Evolutionary conservation across 106 monocot species (phyloP).

Genomic region (Iris macrosiphon): DNA sequence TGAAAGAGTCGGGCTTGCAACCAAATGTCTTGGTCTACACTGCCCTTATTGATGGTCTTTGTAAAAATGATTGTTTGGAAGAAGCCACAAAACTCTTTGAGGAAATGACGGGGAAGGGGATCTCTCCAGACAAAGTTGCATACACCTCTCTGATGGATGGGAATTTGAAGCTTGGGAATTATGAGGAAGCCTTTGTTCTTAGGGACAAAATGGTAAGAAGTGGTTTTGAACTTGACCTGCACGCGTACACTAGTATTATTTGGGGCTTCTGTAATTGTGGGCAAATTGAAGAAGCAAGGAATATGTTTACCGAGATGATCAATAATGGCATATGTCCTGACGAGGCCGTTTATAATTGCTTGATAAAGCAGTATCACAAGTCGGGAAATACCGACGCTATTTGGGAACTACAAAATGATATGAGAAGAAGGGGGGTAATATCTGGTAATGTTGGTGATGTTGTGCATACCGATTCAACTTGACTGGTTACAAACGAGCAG

Average conservation of each 20-base stretch:
- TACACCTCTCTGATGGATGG: constrained; percentile 75
- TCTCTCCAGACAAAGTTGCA: constrained; percentile 55
- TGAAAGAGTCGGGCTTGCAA: constrained; percentile 55
- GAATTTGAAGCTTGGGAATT: constrained; percentile 60
- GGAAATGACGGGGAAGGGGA: constrained; percentile 52
- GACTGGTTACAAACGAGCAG: constrained; percentile 1
- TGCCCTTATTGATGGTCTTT: constrained; percentile 74
- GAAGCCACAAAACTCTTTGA: constrained; percentile 57
- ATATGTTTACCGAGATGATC: constrained; percentile 58
- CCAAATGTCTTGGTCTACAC: constrained; percentile 66
- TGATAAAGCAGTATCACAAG: constrained; percentile 56
- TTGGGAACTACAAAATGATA: constrained; percentile 46
- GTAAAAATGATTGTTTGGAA: constrained; percentile 46
- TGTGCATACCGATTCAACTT: constrained; percentile 4
- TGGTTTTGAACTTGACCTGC: constrained; percentile 59
- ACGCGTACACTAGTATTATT: constrained; percentile 63
- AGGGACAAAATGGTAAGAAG: constrained; percentile 59
- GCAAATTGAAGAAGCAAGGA: constrained; percentile 55
- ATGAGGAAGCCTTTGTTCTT: constrained; percentile 54
- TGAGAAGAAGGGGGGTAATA: constrained; percentile 38
- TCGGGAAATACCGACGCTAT: constrained; percentile 46
- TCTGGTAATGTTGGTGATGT: constrained; percentile 2
- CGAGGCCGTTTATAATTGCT: constrained; percentile 64
- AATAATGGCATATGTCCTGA: constrained; percentile 52
- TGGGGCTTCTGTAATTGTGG: constrained; percentile 67